Base-by-base conservation (phyloP, 2,329 filamentous ascomycete genomes). In the Elsinoe ampelina region DNA sequence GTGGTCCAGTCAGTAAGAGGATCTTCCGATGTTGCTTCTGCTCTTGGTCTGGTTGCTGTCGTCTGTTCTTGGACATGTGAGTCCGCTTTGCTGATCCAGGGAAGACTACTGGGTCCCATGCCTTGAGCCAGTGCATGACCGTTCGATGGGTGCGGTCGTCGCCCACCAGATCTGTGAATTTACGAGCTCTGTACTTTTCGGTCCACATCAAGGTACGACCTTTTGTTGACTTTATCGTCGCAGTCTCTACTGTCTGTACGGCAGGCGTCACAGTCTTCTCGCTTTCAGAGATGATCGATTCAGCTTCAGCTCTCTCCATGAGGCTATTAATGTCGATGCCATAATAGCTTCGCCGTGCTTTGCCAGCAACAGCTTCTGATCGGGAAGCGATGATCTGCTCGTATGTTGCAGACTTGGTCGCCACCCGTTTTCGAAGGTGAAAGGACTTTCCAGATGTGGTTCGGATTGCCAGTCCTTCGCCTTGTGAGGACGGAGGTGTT, bases 81-180 rank as follows among this genome's bases (percentile, higher is more conserved):
- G 61, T 80, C 88, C 12, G 78, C 65, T 80, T 87, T 48, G 78
- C 76, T 3, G 84, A 78, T 11, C 87, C 84, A 0, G 92, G 92
- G 63, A 97, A 98, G 0, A 98, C 93, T 22, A 96, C 78, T 0
- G 86, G 79, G 67, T 98, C 93, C 93, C 93, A 98, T 15, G 80
- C 80, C 73, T 97, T 98, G 41, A 98, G 75, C 93, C 93, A 98
- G 55, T 87, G 83, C 57, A 98, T 75, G 3, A 98, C 92, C 59
- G 86, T 80, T 59, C 93, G 83, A 70, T 98, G 95, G 22, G 92
- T 97, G 43, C 90, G 80, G 67, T 98, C 93, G 64, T 98, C 93
- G 26, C 95, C 95, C 48, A 95, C 89, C 0, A 98, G 77, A 63
- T 98, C 93, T 63, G 91, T 87, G 65, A 97, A 98, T 64, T 84